These are phyloP conservation scores for Phytophthora ramorum DNA, from an alignment of 352 stramenopile species.

Conservation along the genomic window DNA sequence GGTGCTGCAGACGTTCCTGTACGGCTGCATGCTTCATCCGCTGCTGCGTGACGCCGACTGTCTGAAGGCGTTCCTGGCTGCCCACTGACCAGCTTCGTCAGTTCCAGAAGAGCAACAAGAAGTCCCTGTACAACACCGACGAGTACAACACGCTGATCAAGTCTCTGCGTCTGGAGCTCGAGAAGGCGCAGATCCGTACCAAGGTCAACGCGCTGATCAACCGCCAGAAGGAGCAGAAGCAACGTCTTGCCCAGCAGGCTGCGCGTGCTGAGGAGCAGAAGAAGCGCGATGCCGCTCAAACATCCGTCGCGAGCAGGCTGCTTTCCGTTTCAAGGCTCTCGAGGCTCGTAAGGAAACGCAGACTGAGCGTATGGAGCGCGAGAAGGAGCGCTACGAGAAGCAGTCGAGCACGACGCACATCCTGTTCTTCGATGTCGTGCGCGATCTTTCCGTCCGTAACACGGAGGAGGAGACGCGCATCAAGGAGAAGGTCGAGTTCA, in stretches of 20 bases:
- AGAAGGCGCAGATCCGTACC: conserved; percentile 85
- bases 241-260: conserved; percentile 70
- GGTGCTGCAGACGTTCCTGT: conserved; percentile 83
- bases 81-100: conserved; percentile 73
- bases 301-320: conserved; percentile 75
- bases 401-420: conserved; percentile 81
- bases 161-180: conserved; percentile 80
- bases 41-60: conserved; percentile 81
- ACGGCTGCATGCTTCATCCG: conserved; percentile 82
- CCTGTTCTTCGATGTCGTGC: conserved; percentile 86
- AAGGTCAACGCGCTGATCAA: conserved; percentile 76
- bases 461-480: conserved; percentile 83
- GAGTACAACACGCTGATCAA: conserved; percentile 85
- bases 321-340: conserved; percentile 80
- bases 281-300: conserved; percentile 78
- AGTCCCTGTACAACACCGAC: conserved; percentile 79
- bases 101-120: conserved; percentile 75
- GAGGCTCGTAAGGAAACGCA: conserved; percentile 82
- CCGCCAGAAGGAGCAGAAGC: conserved; percentile 76
- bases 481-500: conserved; percentile 91
- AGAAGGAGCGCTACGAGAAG: conserved; percentile 84
- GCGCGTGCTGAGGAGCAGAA: conserved; percentile 68
- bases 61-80: conserved; percentile 87
- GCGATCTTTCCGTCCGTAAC: conserved; percentile 71
- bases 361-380: conserved; percentile 80